These are phyloP conservation scores for Cadophora malorum DNA, from an alignment of 2,329 filamentous ascomycete species.

Conservation along the genomic window DNA sequence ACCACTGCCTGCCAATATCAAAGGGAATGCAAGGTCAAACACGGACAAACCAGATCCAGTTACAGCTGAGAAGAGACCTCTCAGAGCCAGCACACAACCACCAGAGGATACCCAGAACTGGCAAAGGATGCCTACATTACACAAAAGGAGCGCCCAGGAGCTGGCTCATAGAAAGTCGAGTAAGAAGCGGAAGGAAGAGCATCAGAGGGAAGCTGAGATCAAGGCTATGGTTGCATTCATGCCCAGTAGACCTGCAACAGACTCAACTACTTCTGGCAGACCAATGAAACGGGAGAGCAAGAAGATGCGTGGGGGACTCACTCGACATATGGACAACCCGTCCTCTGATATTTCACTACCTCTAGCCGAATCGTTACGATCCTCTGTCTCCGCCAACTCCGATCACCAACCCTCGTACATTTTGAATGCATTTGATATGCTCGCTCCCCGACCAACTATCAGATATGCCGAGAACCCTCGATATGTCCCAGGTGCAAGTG, in stretches of 20 bases:
- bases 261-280: conserved; percentile 65
- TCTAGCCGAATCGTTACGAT: conserved; percentile 75
- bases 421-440: conserved; percentile 78
- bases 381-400: conserved; percentile 75
- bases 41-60: conserved; percentile 28
- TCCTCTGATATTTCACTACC: conserved; percentile 73
- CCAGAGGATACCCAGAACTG: conserved; percentile 44
- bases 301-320: conserved; percentile 63
- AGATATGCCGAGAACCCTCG: conserved; percentile 73
- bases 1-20: conserved; percentile 37
- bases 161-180: conserved; percentile 74
- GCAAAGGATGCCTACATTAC: conserved; percentile 59
- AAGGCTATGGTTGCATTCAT: conserved; percentile 79
- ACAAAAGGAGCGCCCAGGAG: conserved; percentile 66
- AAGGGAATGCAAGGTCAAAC: conserved; percentile 36
- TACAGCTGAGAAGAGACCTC: conserved; percentile 25
- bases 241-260: conserved; percentile 66
- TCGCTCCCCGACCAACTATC: conserved; percentile 85
- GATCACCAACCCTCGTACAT: conserved; percentile 76
- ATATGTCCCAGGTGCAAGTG: conserved; percentile 53
- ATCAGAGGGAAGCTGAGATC: conserved; percentile 84
- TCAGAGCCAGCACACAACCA: conserved; percentile 39
- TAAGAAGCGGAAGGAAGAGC: conserved; percentile 78
- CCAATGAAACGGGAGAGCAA: conserved; percentile 69
- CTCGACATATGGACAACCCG: conserved; percentile 64